Evolutionary conservation across 73 alveolate species (phyloP).

Genomic region (Symbiodinium pilosum): DNA sequence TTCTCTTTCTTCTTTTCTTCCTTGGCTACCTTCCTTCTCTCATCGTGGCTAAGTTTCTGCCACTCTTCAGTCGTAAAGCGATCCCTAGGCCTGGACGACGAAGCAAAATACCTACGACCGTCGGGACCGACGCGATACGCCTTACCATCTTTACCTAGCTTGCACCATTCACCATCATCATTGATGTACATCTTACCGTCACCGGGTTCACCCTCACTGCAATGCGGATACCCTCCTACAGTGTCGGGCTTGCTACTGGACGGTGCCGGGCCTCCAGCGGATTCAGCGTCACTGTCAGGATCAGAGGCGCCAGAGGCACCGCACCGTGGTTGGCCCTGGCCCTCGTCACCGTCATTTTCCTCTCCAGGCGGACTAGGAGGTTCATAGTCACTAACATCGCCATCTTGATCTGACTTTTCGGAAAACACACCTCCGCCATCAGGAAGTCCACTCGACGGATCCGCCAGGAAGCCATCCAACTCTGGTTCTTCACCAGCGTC

Average conservation of each 20-base stretch:
- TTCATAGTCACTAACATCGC: background rate
- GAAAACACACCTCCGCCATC: background rate
- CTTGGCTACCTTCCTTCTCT: background rate
- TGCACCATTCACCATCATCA: background rate
- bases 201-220: background rate
- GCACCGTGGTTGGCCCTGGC: background rate
- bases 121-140: background rate
- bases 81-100: background rate
- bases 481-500: too few relatives aligned
- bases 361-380: background rate
- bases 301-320: too few relatives aligned
- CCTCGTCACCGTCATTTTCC: background rate
- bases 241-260: background rate
- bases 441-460: background rate
- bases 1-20: background rate
- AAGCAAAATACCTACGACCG: background rate
- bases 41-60: background rate
- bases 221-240: background rate
- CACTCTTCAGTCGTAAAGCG: background rate
- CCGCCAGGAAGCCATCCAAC: too few relatives aligned
- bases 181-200: background rate
- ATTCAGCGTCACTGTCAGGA: too few relatives aligned
- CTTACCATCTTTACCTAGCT: background rate
- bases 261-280: background rate
- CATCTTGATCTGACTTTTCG: too few relatives aligned